Evolutionary conservation across 2,329 filamentous ascomycete species (phyloP).

Genomic region (Mycosphaerella sp.): DNA sequence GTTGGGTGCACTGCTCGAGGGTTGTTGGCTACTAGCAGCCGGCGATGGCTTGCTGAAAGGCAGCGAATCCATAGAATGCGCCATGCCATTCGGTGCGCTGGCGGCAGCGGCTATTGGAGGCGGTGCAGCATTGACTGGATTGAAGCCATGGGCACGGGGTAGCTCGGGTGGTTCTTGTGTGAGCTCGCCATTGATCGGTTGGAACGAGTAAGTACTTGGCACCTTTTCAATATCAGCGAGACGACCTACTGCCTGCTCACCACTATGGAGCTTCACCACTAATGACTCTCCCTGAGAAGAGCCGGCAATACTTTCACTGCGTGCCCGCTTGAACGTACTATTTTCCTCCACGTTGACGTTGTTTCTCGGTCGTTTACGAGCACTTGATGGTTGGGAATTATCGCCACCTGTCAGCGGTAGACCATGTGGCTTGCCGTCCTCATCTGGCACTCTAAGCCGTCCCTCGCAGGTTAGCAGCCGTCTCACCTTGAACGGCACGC

Average conservation of each 20-base stretch:
- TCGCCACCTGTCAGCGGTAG: conserved; percentile 3
- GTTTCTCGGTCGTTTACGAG: not conserved
- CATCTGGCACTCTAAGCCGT: conserved; percentile 2
- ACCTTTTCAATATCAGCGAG: conserved; percentile 5
- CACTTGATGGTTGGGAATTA: conserved; percentile 3
- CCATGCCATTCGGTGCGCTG: conserved; percentile 1
- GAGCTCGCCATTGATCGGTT: conserved; percentile 1
- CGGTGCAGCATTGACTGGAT: conserved; percentile 4
- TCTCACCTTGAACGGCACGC: not conserved
- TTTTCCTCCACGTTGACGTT: not conserved
- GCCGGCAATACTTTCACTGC: conserved; percentile 9
- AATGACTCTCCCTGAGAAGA: conserved; percentile 10
- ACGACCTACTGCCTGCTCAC: conserved; percentile 4
- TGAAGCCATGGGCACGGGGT: conserved; percentile 5
- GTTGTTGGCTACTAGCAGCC: not conserved
- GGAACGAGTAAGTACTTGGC: conserved; percentile 1
- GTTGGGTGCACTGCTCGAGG: not conserved
- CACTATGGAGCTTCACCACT: conserved; percentile 10
- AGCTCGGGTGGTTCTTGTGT: conserved; percentile 1
- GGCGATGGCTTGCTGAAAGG: not conserved
- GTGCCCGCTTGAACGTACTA: conserved; percentile 7
- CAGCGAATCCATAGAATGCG: not conserved
- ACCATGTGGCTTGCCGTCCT: conserved; percentile 1
- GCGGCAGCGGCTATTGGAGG: not conserved
- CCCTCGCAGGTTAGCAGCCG: not conserved